phyloP scores from a whole-genome alignment of 306 rosid species.

The Carpinus viminea region DNA sequence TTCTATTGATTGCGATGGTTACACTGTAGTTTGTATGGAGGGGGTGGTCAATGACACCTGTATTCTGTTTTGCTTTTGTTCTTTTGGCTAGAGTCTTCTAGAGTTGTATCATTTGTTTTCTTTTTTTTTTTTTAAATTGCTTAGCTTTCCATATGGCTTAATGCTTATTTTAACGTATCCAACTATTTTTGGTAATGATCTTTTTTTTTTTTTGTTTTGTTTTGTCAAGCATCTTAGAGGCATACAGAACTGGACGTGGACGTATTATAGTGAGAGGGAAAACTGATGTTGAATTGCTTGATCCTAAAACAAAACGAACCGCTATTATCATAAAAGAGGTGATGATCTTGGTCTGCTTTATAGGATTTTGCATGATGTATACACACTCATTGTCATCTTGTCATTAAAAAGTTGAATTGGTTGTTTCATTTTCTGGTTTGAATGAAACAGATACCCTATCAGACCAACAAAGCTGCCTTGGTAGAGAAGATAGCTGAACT shows the following conservation, averaged over 20 bases:
- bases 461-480: constrained; percentile 82
- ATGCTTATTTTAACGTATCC: constrained; percentile 4
- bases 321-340: constrained; percentile 93
- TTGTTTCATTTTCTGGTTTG: constrained; percentile 18
- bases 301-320: constrained; percentile 70
- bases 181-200: constrained; percentile 13
- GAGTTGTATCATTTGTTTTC: neutral
- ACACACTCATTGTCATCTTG: constrained; percentile 9
- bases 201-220: constrained; percentile 32
- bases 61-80: neutral
- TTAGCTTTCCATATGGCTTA: constrained; percentile 4
- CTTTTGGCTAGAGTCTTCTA: neutral
- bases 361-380: constrained; percentile 22
- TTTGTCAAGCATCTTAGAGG: constrained; percentile 80
- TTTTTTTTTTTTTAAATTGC: constrained; percentile 6
- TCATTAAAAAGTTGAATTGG: constrained; percentile 11
- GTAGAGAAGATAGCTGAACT: constrained; percentile 97
- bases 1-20: no score
- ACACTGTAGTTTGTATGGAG: no score
- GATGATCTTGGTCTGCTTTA: constrained; percentile 17
- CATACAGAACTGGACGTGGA: constrained; percentile 92
- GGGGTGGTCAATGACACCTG: no score
- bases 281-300: constrained; percentile 86
- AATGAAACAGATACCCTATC: constrained; percentile 84
- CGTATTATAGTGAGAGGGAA: constrained; percentile 87